Evolutionary conservation across 345 rosid genomes (phyloP).

Genomic region (Draba incana): DNA sequence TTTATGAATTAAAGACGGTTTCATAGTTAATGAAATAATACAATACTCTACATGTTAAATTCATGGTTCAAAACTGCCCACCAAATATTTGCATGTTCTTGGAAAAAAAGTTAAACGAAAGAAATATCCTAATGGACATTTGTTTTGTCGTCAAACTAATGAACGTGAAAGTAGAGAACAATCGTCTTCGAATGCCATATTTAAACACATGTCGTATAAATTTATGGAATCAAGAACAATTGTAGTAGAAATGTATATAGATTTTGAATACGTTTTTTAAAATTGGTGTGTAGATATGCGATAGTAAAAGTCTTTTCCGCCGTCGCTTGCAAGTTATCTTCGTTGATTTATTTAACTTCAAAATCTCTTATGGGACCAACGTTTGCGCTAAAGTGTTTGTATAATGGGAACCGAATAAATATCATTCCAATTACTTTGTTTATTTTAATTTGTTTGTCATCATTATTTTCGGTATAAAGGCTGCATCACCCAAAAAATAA

Average conservation of each 20-base stretch:
- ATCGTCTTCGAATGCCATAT: neutral
- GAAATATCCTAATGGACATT: neutral
- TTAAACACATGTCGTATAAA: neutral
- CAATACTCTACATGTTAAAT: neutral
- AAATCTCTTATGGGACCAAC: conserved; percentile 4
- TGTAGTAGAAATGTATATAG: neutral
- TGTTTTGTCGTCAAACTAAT: no score
- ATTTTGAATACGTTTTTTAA: neutral
- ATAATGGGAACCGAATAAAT: neutral
- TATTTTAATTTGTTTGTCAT: neutral
- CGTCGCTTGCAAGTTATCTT: neutral
- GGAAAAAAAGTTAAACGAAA: neutral
- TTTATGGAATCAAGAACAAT: neutral
- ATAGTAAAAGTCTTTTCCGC: neutral
- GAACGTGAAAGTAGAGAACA: neutral
- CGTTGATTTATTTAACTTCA: neutral
- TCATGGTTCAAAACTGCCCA: neutral
- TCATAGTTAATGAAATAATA: neutral
- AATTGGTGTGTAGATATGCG: neutral
- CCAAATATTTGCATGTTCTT: no score
- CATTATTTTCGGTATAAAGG: neutral
- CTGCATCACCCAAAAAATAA: neutral
- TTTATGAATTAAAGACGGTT: neutral
- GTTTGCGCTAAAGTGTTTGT: conserved; percentile 9
- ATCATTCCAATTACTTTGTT: neutral